Evolutionary conservation across 2,329 filamentous ascomycete species (phyloP), one percentile per base, ranked within the genome.

Genomic region (Phoma herbarum): DNA sequence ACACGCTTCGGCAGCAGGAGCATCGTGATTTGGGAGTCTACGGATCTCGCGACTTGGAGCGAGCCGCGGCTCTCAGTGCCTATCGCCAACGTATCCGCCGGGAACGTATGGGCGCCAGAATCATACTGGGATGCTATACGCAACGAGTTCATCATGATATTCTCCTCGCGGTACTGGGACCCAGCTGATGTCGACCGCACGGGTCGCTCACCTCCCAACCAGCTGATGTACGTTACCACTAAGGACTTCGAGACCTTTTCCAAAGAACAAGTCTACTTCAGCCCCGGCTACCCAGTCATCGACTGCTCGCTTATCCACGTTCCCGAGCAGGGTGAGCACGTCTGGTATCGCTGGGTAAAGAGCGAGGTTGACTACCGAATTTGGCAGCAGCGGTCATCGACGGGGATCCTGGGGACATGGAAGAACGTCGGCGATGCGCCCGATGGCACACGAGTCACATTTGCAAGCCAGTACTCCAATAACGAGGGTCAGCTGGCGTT

Each of bases 331-430:
- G 55, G 55, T 7, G 49, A 48, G 10, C 20, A 58, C 14, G 55
- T 58, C 0, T 58, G 55, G 55, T 58, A 58, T 16, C 55, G 55
- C 29, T 58, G 55, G 55, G 55, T 58, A 2, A 58, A 58, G 31
- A 58, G 55, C 18, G 55, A 58, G 23, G 55, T 58, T 4, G 55
- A 58, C 25, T 58, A 52, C 37, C 42, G 25, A 22, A 49, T 58
- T 18, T 58, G 55, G 55, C 55, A 58, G 28, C 55, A 58, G 49
- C 49, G 55, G 23, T 58, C 55, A 11, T 37, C 49, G 8, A 42
- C 22, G 2, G 55, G 55, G 1, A 53, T 58, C 8, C 23, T 58
- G 8, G 55, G 55, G 2, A 39, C 43, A 18, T 58, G 49, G 43
- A 58, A 25, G 8, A 58, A 58, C 20, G 55, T 58, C 6, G 55